Evolutionary conservation across 108 stramenopile genomes (phyloP).

Genomic region (Chaetoceros muelleri): DNA sequence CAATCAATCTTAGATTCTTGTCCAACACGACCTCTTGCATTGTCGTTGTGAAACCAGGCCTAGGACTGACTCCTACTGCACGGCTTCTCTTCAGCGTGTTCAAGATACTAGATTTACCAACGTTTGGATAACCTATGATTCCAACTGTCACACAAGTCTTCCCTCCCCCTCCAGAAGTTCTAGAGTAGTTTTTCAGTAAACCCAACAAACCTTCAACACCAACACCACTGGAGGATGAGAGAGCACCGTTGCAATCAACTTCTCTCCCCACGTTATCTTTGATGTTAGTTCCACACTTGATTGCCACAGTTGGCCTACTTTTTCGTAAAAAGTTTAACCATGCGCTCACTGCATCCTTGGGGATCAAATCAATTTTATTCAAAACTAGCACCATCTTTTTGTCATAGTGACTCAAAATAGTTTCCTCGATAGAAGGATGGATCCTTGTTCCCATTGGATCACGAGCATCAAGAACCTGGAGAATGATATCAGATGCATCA

Average conservation of each 20-base stretch:
- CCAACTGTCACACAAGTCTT: conserved; percentile 87
- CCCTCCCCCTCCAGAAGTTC: conserved; percentile 47
- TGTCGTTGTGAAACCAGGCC: conserved; percentile 92
- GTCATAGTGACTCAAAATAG: conserved; percentile 72
- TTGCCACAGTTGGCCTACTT: conserved; percentile 85
- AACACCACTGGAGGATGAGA: conserved; percentile 49
- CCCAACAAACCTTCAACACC: conserved; percentile 93
- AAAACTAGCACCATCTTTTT: conserved; percentile 96
- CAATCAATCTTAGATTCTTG: conserved; percentile 88
- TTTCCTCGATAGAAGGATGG: conserved; percentile 80
- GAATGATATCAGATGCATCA: conserved; percentile 89
- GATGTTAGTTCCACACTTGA: conserved; percentile 78
- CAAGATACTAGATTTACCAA: conserved; percentile 91
- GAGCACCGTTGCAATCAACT: conserved; percentile 34
- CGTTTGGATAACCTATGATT: conserved; percentile 84
- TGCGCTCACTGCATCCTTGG: conserved; percentile 79
- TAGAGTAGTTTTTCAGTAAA: conserved; percentile 96
- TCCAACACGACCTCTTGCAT: conserved; percentile 97
- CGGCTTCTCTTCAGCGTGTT: conserved; percentile 88
- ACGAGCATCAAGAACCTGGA: conserved; percentile 97
- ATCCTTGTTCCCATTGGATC: conserved; percentile 93
- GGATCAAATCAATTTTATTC: conserved; percentile 98
- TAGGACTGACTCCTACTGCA: conserved; percentile 91
- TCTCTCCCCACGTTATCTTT: conserved; percentile 26
- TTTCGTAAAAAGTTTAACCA: conserved; percentile 89